Evolutionary conservation across 495 filamentous ascomycete genomes (phyloP), one percentile per base, ranked within the genome.

Genomic region (Hypoxylon rickii): DNA sequence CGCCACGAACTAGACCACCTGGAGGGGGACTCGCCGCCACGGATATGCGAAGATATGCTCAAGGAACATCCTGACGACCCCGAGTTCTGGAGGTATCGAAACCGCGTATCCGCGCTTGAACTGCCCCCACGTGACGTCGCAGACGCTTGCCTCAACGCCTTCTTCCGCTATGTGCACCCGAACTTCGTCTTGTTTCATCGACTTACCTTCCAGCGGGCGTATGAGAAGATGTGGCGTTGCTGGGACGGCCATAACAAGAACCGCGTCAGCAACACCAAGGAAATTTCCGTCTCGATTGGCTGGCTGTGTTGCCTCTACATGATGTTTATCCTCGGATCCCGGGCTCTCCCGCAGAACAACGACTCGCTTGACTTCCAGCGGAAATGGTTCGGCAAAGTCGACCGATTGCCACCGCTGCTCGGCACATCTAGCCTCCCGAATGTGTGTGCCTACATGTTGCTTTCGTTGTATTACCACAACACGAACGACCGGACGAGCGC

Each of bases 301-400:
- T 78, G 74, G 76, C 58, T 77, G 15, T 76, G 73, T 54, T 73
- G 72, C 57, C 63, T 79, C 21, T 73, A 73, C 24, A 77, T 77
- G 70, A 69, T 76, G 24, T 55, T 78, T 7, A 66, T 74, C 16
- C 68, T 79, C 18, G 70, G 73, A 38, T 65, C 73, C 32, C 61
- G 66, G 29, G 61, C 61, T 18, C 59, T 71, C 17, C 55, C 65
- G 31, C 55, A 65, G 34, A 39, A 52, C 43, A 51, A 61, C 44
- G 63, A 68, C 42, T 67, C 66, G 39, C 54, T 60, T 13, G 69
- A 61, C 15, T 69, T 70, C 40, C 74, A 66, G 50, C 69, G 66
- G 12, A 69, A 58, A 44, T 79, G 66, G 66, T 70, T 68, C 44
- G 63, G 51, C 17, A 55, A 64, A n/a, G 73, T 64, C 20, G 56